Base-by-base conservation (phyloP, 2,329 filamentous ascomycete genomes). In the Bertia moriformis region DNA sequence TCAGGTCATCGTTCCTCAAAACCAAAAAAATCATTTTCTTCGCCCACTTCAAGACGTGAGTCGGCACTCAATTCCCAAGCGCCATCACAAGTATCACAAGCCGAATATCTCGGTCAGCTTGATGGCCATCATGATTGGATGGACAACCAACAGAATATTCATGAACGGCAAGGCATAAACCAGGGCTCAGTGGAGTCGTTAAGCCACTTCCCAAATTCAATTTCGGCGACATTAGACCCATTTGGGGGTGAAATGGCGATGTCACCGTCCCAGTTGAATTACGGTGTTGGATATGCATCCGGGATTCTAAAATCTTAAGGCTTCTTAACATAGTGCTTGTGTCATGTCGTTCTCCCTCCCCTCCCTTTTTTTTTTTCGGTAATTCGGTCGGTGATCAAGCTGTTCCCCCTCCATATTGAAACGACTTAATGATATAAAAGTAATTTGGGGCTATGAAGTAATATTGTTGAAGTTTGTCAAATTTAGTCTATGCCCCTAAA, bases 41-140 rank as follows among this genome's bases (percentile, higher is more conserved):
- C 32, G 17, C 32, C 32, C 7, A 17, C 32, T 10, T 35, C 32
- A 18, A 35, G 15, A 15, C 32, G 32, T 10, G 32, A 35, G 15
- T 35, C 32, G 10, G 32, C 15, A 14, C 15, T 12, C 52, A 51
- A 48, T 29, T 43, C 48, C 4, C 49, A 54, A 22, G 39, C 44
- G 4, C 32, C 45, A 2, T 32, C 51, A 12, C 51, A 56, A 13
- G 49, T 51, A 19, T 37, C 51, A 3, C 55, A 56, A 32, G 18
- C 48, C 2, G 53, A 56, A 17, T 55, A 51, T 37, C 51, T 54
- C 19, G 38, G 42, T 33, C 53, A 52, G 19, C 37, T 51, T 15
- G 48, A 48, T 38, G 44, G 46, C 14, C 50, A 56, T 24, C 39
- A 36, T 37, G 46, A 45, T 19, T 59, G 55, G 56, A 27, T 50